Base-by-base conservation (phyloP, 2,329 filamentous ascomycete species). In the Cladosporium sp. region DNA sequence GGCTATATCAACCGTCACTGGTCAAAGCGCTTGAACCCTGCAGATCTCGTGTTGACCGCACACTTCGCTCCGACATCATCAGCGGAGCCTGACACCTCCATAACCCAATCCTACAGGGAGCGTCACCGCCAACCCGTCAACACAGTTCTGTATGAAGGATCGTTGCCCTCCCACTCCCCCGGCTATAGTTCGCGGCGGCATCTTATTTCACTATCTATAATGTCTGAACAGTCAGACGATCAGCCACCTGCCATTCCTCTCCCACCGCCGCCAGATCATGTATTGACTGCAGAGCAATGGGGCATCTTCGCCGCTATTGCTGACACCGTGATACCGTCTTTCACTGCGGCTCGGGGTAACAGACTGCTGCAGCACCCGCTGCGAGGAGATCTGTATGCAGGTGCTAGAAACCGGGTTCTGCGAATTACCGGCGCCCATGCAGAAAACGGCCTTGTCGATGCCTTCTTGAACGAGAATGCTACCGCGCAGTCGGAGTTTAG, bases 301-400 rank as follows among this genome's bases (percentile, higher is more conserved):
- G 71, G 67, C 25, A 80, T 77, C 1, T 66, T 84, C 3, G 68
- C 79, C 40, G 74, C 80, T 19, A 72, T 84, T 25, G 71, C 76
- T 7, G 80, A 83, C 54, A 72, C 79, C 1, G 67, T 80, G 15
- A 67, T 88, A 27, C 83, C 84, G 2, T 76, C 82, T 16, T 72
- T 87, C 53, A 73, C 57, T 15, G 40, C 53, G 3, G 42, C 43
- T 11, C 53, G 49, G 16, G 56, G 55, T 22, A 58, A 63, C 47
- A 47, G 51, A 12, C 49, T 62, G 39, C 55, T 62, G 29, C 60
- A 62, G 49, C 55, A 60, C 19, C 59, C 58, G 18, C 45, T 63
- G 32, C 53, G 53, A 4, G 38, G 36, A 20, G 54, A 63, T 18
- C 38, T 59, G 42, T 64, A 58, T 72, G 71, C 54, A 71, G 73